These are phyloP conservation scores for Aspergillus sp. DNA, from an alignment of 2,329 filamentous ascomycete genomes.

Conservation along the genomic window DNA sequence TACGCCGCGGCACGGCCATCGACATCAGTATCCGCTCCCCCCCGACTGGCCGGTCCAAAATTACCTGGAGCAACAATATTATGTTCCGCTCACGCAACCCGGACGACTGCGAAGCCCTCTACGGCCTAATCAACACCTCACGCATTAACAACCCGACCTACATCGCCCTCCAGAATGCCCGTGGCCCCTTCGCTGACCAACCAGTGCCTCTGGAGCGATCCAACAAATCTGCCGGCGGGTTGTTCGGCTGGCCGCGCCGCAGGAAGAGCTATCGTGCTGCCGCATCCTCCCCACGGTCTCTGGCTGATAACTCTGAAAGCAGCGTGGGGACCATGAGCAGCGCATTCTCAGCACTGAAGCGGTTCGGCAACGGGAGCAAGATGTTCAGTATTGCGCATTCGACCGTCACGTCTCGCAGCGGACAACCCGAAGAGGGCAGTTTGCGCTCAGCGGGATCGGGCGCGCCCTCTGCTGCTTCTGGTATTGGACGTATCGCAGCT, in stretches of 20 bases:
- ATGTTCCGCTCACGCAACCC: conserved; percentile 77
- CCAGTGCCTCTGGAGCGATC: conserved; percentile 43
- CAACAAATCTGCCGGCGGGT: conserved; percentile 30
- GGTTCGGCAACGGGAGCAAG: conserved; percentile 63
- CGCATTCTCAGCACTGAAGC: conserved; percentile 68
- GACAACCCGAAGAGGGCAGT: conserved; percentile 41
- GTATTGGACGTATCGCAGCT: conserved; percentile 44
- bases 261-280: conserved; percentile 51
- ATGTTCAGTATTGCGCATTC: conserved; percentile 78
- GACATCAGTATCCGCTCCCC: conserved; percentile 92
- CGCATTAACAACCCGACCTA: conserved; percentile 91
- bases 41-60: conserved; percentile 62
- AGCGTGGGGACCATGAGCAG: conserved; percentile 69
- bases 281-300: conserved; percentile 44
- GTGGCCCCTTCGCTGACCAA: conserved; percentile 51
- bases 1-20: conserved; percentile 81
- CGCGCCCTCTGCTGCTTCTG: conserved; percentile 42
- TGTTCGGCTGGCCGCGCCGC: conserved; percentile 45
- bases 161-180: conserved; percentile 65
- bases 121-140: conserved; percentile 76
- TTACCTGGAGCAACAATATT: conserved; percentile 67
- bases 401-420: conserved; percentile 54
- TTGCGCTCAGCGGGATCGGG: conserved; percentile 52
- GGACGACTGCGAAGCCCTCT: conserved; percentile 72
- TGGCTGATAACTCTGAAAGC: conserved; percentile 59